Evolutionary conservation across 78 protist species (phyloP).

Genomic region (Emiliania huxleyi): DNA sequence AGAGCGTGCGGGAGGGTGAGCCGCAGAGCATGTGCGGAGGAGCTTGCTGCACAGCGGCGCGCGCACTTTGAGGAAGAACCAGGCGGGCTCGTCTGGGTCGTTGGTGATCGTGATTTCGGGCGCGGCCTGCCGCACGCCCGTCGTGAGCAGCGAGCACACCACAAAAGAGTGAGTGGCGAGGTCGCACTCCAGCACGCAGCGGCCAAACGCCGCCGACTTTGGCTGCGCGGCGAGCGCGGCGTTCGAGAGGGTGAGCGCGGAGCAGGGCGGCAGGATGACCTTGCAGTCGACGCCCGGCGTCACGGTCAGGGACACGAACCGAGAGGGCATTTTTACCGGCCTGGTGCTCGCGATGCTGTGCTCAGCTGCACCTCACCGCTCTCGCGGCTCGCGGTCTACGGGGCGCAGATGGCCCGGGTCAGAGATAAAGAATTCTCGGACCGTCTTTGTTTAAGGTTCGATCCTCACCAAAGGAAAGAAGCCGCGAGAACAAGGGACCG

Average conservation of each 20-base stretch:
- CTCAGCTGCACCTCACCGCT: too few relatives aligned
- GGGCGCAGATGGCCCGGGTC: too few relatives aligned
- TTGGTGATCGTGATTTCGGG: background rate
- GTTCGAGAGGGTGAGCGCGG: background rate
- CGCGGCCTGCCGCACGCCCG: background rate
- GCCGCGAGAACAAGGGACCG: too few relatives aligned
- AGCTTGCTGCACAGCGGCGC: too few relatives aligned
- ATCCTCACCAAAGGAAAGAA: too few relatives aligned
- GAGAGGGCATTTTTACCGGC: too few relatives aligned
- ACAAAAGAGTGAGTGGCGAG: background rate
- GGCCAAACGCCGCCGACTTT: background rate
- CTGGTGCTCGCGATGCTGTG: too few relatives aligned
- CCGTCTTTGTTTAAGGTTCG: too few relatives aligned
- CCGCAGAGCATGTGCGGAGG: too few relatives aligned
- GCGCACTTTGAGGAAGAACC: background rate
- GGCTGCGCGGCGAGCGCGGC: background rate
- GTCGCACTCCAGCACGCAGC: background rate
- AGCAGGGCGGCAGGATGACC: constrained; percentile 7
- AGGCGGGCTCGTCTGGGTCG: background rate
- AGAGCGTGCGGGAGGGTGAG: too few relatives aligned
- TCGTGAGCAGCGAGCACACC: background rate
- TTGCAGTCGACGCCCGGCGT: background rate
- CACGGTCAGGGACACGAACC: background rate
- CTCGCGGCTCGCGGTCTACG: too few relatives aligned
- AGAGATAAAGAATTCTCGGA: too few relatives aligned